Evolutionary conservation across 2,329 filamentous ascomycete genomes (phyloP).

Genomic region (Penicillium sclerotiorum): DNA sequence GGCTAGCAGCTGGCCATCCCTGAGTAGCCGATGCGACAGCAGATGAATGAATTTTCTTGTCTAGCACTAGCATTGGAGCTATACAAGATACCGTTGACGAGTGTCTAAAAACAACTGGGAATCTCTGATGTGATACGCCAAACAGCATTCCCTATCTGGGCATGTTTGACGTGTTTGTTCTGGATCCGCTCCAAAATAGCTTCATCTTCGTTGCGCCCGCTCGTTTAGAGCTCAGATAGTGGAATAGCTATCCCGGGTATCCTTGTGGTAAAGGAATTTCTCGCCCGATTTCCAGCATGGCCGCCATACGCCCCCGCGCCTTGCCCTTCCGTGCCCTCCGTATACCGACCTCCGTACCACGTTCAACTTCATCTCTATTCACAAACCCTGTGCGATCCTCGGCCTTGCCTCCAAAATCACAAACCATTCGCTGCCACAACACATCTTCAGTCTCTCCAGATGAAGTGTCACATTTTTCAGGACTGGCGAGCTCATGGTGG

Average conservation of each 20-base stretch:
- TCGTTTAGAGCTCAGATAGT: background rate
- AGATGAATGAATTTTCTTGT: too few species aligned
- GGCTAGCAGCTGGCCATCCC: too few species aligned
- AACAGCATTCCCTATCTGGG: too few species aligned
- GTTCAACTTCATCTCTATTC: slow-evolving; percentile 8
- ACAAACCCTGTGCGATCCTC: slow-evolving; percentile 1
- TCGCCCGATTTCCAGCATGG: slow-evolving; percentile 7
- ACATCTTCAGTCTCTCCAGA: slow-evolving; percentile 77
- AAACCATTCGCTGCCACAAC: slow-evolving; percentile 31
- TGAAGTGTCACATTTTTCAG: slow-evolving; percentile 93
- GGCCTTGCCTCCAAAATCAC: background rate
- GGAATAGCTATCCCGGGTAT: background rate
- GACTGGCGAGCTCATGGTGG: slow-evolving; percentile 94
- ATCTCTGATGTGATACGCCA: too few species aligned
- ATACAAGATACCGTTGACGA: too few species aligned
- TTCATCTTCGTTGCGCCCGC: slow-evolving; percentile 16
- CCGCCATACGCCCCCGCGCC: slow-evolving; percentile 9
- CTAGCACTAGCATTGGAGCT: too few species aligned
- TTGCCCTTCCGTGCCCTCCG: slow-evolving; percentile 14
- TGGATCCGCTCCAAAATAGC: slow-evolving; percentile 14
- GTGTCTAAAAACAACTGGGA: too few species aligned
- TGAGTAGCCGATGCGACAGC: too few species aligned
- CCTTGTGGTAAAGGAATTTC: background rate
- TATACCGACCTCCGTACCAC: background rate
- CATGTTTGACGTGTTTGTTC: slow-evolving; percentile 20